Evolutionary conservation across 441 rosid genomes (phyloP).

Genomic region (Jatropha podagrica): DNA sequence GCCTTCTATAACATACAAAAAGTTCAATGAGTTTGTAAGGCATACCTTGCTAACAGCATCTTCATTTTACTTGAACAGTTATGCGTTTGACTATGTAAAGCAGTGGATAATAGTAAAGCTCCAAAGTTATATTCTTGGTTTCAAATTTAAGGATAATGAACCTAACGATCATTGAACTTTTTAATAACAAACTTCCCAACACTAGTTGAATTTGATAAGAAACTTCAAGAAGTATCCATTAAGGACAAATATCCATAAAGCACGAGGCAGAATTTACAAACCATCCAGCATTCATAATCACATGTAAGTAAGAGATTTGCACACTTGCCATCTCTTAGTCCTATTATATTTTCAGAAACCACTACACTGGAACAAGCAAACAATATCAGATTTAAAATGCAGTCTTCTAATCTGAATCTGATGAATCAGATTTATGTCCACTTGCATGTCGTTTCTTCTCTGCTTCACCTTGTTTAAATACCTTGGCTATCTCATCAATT

Average conservation of each 20-base stretch:
- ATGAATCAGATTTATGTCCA: slow-evolving; percentile 29
- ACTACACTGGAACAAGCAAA: slow-evolving; percentile 7
- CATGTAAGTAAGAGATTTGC: neutral
- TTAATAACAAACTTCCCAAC: no score
- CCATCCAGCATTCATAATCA: slow-evolving; percentile 9
- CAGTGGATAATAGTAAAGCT: no score
- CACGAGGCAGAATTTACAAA: slow-evolving; percentile 5
- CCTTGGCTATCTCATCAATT: slow-evolving; percentile 55
- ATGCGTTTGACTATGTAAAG: no score
- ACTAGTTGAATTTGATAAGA: no score
- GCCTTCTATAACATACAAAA: no score
- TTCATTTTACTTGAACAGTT: no score
- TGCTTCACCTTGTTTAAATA: slow-evolving; percentile 44
- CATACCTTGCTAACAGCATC: no score
- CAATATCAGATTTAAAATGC: neutral
- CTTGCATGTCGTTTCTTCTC: slow-evolving; percentile 33
- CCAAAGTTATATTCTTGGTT: neutral
- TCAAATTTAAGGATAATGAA: neutral
- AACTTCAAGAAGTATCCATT: no score
- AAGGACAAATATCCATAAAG: neutral
- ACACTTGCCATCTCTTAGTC: slow-evolving; percentile 7
- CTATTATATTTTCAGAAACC: neutral
- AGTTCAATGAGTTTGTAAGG: no score
- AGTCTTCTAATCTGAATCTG: slow-evolving; percentile 38
- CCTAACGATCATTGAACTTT: neutral